phyloP scores from a whole-genome alignment of 1,284 basidiomycete species.

The Pseudozyma thailandica region DNA sequence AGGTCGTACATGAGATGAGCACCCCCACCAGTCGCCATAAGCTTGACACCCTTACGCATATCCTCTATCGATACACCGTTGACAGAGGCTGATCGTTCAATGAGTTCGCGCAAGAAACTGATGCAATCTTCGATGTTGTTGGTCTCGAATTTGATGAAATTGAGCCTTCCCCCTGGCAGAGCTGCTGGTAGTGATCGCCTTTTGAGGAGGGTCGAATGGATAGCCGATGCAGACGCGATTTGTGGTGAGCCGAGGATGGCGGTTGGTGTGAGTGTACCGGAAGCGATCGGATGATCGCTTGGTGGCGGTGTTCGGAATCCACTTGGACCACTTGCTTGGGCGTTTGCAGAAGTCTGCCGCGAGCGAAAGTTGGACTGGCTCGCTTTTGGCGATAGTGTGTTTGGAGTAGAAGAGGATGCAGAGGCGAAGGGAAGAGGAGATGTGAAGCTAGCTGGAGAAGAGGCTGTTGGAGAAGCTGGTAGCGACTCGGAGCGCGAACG shows the following conservation, averaged over 20 bases:
- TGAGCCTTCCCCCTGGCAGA: conserved; percentile 86
- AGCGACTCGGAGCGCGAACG: conserved; percentile 62
- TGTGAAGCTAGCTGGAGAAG: conserved; percentile 11
- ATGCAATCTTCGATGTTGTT: conserved; percentile 84
- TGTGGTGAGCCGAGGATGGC: conserved; percentile 47
- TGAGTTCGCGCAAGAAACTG: conserved; percentile 86
- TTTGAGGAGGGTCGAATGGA: conserved; percentile 56
- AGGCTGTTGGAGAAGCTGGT: conserved; percentile 17
- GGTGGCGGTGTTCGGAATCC: conserved; percentile 51
- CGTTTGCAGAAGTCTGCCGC: conserved; percentile 36
- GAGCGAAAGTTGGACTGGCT: conserved; percentile 43
- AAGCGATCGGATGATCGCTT: conserved; percentile 38
- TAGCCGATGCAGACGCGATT: conserved; percentile 41
- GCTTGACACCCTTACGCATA: conserved; percentile 93
- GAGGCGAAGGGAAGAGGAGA: conserved; percentile 10
- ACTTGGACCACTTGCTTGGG: neutral
- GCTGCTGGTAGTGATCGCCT: conserved; percentile 60
- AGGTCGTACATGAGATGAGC: conserved; percentile 92
- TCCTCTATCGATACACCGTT: conserved; percentile 88
- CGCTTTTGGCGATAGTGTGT: conserved; percentile 29
- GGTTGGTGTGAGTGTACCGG: conserved; percentile 59
- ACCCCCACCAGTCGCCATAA: conserved; percentile 97
- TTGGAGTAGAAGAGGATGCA: conserved; percentile 21
- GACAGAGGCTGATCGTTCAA: conserved; percentile 84
- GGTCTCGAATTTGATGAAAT: conserved; percentile 98